phyloP scores from a whole-genome alignment of 345 rosid species.

The Corchorus capsularis region DNA sequence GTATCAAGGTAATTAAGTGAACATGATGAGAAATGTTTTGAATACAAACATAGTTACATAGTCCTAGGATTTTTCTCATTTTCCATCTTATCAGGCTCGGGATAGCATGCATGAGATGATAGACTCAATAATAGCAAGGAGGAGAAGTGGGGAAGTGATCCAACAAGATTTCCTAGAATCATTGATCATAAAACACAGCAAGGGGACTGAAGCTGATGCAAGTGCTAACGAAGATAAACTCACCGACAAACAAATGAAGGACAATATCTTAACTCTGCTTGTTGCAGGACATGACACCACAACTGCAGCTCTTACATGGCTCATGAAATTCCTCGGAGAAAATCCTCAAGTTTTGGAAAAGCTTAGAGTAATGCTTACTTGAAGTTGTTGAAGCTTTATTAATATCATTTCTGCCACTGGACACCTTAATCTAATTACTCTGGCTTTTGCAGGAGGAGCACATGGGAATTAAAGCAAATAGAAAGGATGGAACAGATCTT shows the following conservation, averaged over 20 bases:
- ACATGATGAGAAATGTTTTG: background rate
- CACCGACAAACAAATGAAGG: slow-evolving; percentile 59
- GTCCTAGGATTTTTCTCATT: background rate
- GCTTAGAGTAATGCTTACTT: slow-evolving; percentile 43
- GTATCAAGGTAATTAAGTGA: slow-evolving; percentile 45
- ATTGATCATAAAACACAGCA: slow-evolving; percentile 55
- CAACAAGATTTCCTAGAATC: slow-evolving; percentile 67
- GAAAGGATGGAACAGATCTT: slow-evolving; percentile 39
- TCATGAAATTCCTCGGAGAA: slow-evolving; percentile 57
- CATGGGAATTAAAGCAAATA: slow-evolving; percentile 35
- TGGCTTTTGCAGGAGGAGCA: slow-evolving; percentile 55
- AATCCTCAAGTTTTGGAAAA: slow-evolving; percentile 48
- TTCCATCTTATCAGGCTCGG: slow-evolving; percentile 47
- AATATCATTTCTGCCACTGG: background rate
- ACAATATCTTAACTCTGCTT: slow-evolving; percentile 58
- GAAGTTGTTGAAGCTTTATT: background rate
- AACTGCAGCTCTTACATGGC: slow-evolving; percentile 68
- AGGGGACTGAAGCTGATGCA: slow-evolving; percentile 24
- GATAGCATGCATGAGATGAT: slow-evolving; percentile 64
- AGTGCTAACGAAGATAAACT: slow-evolving; percentile 45
- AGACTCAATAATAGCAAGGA: slow-evolving; percentile 40
- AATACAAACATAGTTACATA: background rate
- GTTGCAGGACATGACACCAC: slow-evolving; percentile 79
- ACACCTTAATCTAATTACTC: background rate
- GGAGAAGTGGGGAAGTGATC: slow-evolving; percentile 48